These are phyloP conservation scores for Phytophthora cajani DNA, from an alignment of 352 stramenopile species.

Conservation along the genomic window DNA sequence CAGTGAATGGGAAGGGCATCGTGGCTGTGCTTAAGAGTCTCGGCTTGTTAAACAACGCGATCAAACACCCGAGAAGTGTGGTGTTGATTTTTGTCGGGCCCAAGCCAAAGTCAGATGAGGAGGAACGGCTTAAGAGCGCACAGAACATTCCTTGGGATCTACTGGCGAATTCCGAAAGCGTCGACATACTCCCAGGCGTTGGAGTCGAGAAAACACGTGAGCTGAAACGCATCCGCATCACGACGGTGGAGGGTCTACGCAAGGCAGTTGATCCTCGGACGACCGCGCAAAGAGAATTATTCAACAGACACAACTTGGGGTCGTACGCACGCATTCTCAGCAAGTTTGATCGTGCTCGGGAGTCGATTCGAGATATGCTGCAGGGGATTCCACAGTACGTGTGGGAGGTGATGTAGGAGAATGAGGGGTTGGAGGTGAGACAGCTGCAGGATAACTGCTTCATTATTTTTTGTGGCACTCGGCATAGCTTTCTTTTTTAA, in stretches of 20 bases:
- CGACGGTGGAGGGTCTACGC: constrained; percentile 6
- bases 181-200: neutral
- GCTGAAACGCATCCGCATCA: neutral
- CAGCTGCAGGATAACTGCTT: too few species aligned
- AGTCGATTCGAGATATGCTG: constrained; percentile 1
- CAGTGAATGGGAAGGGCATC: constrained; percentile 12
- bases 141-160: neutral
- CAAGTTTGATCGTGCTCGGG: neutral
- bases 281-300: neutral
- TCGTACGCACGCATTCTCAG: neutral
- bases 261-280: neutral
- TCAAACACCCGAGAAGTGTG: constrained; percentile 1
- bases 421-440: neutral
- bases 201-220: neutral
- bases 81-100: constrained; percentile 7
- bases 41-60: constrained; percentile 3
- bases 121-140: neutral
- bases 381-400: constrained; percentile 11
- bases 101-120: neutral
- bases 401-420: neutral
- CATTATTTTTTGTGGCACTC: too few species aligned
- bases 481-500: too few species aligned
- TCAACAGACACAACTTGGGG: neutral
- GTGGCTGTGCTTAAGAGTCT: constrained; percentile 1
- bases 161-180: constrained; percentile 1